These are phyloP conservation scores for Pugionium dolabratum DNA, from an alignment of 345 rosid genomes.

Conservation along the genomic window DNA sequence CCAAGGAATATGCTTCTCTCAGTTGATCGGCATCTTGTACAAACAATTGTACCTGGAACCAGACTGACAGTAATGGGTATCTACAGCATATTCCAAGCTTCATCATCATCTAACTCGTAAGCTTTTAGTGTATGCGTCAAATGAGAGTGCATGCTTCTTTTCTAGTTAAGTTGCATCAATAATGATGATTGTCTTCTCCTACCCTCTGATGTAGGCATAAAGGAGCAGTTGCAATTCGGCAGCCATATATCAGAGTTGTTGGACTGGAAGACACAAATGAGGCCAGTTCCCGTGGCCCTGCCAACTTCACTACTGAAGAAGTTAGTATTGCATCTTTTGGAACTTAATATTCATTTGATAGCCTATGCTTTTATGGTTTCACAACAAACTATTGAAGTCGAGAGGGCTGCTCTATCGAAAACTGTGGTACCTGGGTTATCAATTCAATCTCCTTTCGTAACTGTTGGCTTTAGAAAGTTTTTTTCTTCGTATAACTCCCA, in stretches of 20 bases:
- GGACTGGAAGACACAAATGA: conserved; percentile 85
- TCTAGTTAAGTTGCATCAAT: neutral
- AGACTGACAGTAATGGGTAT: conserved; percentile 92
- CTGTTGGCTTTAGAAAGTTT: neutral
- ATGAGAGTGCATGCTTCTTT: neutral
- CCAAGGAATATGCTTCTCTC: conserved; percentile 98
- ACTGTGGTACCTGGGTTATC: neutral
- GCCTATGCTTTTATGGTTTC: conserved; percentile 8
- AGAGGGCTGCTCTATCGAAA: neutral
- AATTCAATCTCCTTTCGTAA: neutral
- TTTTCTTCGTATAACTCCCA: neutral
- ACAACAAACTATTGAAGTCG: neutral
- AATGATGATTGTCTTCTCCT: neutral
- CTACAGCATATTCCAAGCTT: conserved; percentile 87
- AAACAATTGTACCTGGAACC: conserved; percentile 87
- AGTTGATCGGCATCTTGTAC: conserved; percentile 86
- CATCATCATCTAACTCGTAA: conserved; percentile 73
- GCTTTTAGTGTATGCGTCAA: conserved; percentile 28
- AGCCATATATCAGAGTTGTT: conserved; percentile 90
- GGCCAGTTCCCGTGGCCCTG: conserved; percentile 73
- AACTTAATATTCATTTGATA: neutral
- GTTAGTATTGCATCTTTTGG: conserved; percentile 42
- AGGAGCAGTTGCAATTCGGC: conserved; percentile 94
- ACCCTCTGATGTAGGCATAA: conserved; percentile 56
- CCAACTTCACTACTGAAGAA: conserved; percentile 78